Conservation (phyloP, 176 grass and related monocot genomes). For the Musa acuminata region DNA sequence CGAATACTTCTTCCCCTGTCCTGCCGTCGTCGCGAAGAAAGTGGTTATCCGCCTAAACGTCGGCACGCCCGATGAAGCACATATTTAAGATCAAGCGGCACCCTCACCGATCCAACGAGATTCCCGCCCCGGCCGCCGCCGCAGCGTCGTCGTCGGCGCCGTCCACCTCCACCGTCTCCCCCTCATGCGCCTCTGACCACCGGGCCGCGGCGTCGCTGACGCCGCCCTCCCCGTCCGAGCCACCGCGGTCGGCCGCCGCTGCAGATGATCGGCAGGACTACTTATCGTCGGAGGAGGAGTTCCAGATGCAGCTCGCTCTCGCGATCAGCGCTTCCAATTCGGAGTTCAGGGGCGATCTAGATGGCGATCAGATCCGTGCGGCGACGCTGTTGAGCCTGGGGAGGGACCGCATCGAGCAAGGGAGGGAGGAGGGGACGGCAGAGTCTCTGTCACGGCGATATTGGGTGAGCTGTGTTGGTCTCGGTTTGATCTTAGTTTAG, state of each 20-base stretch:
- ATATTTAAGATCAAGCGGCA: constrained; percentile 82
- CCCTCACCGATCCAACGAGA: constrained; percentile 82
- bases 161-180: constrained; percentile 34
- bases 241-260: constrained; percentile 1
- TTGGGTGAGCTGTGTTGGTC: constrained; percentile 41
- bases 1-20: neutral
- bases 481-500: neutral
- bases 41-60: neutral
- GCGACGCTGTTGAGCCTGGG: constrained; percentile 88
- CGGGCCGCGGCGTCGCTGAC: constrained; percentile 5
- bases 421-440: constrained; percentile 53
- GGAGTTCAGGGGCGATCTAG: constrained; percentile 52
- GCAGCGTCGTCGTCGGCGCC: constrained; percentile 10
- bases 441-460: constrained; percentile 83
- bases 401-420: constrained; percentile 44
- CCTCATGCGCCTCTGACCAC: constrained; percentile 26
- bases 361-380: constrained; percentile 95
- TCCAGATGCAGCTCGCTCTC: constrained; percentile 95
- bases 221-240: neutral
- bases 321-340: constrained; percentile 88
- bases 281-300: constrained; percentile 86
- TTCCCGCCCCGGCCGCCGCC: constrained; percentile 6
- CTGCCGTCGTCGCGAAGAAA: neutral
- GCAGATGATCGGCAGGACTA: constrained; percentile 52
- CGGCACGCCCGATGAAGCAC: constrained; percentile 55